Evolutionary conservation across 805 yeast genomes (phyloP), one percentile per base, ranked within the genome.

Genomic region (Grigorovia yakushimaensis): DNA sequence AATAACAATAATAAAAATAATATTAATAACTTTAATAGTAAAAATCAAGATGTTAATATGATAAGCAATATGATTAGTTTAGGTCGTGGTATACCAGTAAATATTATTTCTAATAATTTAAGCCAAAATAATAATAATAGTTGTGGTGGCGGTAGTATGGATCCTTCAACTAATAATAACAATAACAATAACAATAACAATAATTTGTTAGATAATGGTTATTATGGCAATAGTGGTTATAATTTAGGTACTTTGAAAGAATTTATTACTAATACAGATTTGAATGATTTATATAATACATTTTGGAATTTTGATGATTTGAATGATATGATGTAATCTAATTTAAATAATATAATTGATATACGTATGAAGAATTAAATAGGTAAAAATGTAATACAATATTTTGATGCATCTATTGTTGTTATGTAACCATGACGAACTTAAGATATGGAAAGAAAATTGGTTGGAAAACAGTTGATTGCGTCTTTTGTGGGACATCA

Each of bases 221-320:
- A 17, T 39, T 39, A 13, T 7, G 24, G 18, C n/a, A 41, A 41
- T 19, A 19, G 17, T 19, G 43, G 38, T 4, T 58, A 49, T 42
- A 53, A 56, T 46, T 41, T 61, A 20, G 64, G 63, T 21, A 56
- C 65, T 5, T 44, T 61, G 36, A 63, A 60, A 43, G 64, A 61
- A 21, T 61, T 61, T 42, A 48, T 61, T 23, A 53, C 53, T 36
- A 54, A 54, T 38, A 61, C 60, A 42, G 61, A 59, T 44, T 46
- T 59, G 38, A 53, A 57, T 41, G 63, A 60, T 39, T 38, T 61
- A 39, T 59, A 50, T 47, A 58, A 50, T 30, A 51, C 57, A n/a
- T 50, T 61, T 30, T 61, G 65, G 65, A 56, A 54, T 33, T 33
- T 33, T 41, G 64, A 58, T 33, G 22, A 44, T 18, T 24, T 36